Conservation (phyloP, 2,329 filamentous ascomycete species). For the Phialocephala sp. region DNA sequence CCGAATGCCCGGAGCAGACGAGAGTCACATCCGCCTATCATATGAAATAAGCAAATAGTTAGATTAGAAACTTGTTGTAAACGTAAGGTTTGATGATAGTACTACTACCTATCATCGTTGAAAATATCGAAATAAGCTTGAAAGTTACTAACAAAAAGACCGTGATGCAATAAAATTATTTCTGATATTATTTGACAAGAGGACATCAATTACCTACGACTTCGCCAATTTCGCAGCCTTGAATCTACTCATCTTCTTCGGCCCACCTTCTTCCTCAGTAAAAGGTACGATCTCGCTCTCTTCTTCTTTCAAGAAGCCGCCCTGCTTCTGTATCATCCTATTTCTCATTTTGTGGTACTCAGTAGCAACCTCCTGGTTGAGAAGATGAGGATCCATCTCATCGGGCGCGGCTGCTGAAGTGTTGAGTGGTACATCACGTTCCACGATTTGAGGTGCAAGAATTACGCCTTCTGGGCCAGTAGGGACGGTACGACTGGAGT, state of each 20-base stretch:
- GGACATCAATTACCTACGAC: conserved; percentile 44
- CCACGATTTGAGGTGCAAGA: conserved; percentile 64
- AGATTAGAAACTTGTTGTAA: too few species aligned
- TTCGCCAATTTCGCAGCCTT: conserved; percentile 70
- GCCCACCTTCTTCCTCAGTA: conserved; percentile 66
- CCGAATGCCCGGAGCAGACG: too few species aligned
- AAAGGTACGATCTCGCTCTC: conserved; percentile 68
- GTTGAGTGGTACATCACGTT: conserved; percentile 51
- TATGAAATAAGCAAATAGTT: too few species aligned
- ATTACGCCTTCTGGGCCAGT: conserved; percentile 52
- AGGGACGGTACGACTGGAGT: conserved; percentile 34
- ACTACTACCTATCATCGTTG: too few species aligned
- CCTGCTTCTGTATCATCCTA: conserved; percentile 80
- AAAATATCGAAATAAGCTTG: not conserved
- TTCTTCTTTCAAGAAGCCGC: conserved; percentile 78
- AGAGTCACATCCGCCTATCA: too few species aligned
- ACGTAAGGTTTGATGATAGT: too few species aligned
- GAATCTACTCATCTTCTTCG: conserved; percentile 72
- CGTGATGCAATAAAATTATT: not conserved
- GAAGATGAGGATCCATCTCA: conserved; percentile 73
- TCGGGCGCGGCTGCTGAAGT: conserved; percentile 55
- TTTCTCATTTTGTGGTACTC: conserved; percentile 87
- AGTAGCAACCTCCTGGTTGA: conserved; percentile 77
- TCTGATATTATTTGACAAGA: not conserved
- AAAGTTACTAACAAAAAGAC: not conserved